Evolutionary conservation across 192 early-diverging fungal genomes (phyloP).

Genomic region (Linnemannia exigua): DNA sequence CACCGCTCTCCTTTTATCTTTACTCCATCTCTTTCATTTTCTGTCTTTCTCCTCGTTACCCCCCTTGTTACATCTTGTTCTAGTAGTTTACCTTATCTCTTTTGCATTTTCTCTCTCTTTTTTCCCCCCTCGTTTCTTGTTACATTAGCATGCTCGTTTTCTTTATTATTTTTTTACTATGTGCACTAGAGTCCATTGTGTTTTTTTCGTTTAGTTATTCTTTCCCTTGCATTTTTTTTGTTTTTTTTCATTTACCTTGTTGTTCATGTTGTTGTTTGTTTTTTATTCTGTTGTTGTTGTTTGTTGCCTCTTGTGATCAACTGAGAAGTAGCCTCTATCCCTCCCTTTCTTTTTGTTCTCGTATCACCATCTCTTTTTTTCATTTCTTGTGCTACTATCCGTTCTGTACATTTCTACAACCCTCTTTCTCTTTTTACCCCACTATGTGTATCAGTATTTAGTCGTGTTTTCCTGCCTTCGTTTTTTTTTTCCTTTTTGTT

Average conservation of each 20-base stretch:
- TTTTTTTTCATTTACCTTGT: background rate
- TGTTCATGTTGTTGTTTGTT: background rate
- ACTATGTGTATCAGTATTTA: constrained; percentile 2
- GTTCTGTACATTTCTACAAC: background rate
- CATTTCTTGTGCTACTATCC: constrained; percentile 2
- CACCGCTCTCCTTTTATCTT: background rate
- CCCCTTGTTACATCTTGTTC: constrained; percentile 3
- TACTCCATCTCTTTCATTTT: background rate
- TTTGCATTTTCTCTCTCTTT: background rate
- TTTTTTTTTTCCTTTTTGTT: background rate
- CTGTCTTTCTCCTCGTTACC: constrained; percentile 3
- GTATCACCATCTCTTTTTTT: constrained; percentile 10
- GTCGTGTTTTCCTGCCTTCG: background rate
- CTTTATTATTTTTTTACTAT: background rate
- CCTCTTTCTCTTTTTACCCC: constrained; percentile 4
- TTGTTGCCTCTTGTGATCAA: constrained; percentile 12
- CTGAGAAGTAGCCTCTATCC: background rate
- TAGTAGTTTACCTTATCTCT: background rate
- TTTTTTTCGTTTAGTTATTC: background rate
- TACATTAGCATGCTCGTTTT: background rate
- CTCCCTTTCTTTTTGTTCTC: background rate
- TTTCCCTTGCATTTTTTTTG: background rate
- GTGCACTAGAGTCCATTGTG: background rate
- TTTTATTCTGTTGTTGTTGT: background rate
- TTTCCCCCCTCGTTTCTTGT: background rate